Conservation (phyloP, 1,139 yeast genomes). For the Geotrichum klebahnii region DNA sequence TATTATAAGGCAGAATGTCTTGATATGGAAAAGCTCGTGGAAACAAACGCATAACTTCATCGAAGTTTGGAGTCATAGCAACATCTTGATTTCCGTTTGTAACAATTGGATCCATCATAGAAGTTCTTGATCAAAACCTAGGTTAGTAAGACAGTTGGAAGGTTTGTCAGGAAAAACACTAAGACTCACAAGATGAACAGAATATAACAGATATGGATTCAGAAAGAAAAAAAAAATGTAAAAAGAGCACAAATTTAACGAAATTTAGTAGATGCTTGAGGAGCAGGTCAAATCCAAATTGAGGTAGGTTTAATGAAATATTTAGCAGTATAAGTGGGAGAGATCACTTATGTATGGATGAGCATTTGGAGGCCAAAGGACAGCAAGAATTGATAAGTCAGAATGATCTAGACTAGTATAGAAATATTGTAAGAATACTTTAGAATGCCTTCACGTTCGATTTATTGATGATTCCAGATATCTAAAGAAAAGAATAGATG, state of each 20-base stretch:
- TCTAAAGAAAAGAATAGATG: no score
- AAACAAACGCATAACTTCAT: conserved; percentile 17
- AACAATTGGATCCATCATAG: background rate
- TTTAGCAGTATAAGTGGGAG: no score
- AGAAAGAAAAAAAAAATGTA: background rate
- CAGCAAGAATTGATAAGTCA: background rate
- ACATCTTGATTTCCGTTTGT: background rate
- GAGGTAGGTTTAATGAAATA: no score
- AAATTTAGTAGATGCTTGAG: background rate
- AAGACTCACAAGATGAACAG: no score
- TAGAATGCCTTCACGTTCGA: no score
- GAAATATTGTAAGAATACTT: no score
- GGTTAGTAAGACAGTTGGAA: background rate
- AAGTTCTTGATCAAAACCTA: background rate
- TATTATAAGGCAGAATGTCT: conserved; percentile 66
- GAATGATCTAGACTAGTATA: background rate
- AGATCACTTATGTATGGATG: background rate
- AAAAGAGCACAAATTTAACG: background rate
- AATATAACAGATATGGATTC: background rate
- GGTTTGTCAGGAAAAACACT: background rate
- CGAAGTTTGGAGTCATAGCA: conserved; percentile 13
- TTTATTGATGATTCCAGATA: no score
- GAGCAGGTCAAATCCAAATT: no score
- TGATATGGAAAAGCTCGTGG: conserved; percentile 57
- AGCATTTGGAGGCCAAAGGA: background rate